Evolutionary conservation across 1,284 basidiomycete species (phyloP).

Genomic region (Veloboletus limbatus): DNA sequence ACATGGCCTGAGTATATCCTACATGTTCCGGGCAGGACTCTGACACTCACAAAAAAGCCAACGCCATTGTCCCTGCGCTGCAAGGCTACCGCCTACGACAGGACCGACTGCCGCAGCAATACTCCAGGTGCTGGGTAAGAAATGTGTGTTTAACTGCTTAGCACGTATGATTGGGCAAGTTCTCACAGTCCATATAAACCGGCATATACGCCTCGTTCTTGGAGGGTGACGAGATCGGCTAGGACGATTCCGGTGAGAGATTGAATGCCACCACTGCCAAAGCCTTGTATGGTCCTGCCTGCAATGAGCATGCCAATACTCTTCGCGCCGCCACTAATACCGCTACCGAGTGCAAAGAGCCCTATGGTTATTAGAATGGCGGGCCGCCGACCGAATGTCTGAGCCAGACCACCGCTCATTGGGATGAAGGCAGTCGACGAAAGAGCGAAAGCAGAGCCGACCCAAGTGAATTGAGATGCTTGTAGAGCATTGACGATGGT

Average conservation of each 20-base stretch:
- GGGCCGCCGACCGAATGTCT: constrained; percentile 40
- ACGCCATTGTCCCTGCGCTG: constrained; percentile 37
- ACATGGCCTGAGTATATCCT: neutral
- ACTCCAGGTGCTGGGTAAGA: constrained; percentile 8
- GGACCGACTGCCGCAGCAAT: constrained; percentile 30
- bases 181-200: constrained; percentile 27
- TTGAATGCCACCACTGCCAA: constrained; percentile 38
- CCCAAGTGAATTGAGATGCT: constrained; percentile 36
- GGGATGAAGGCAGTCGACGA: constrained; percentile 39
- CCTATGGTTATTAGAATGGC: constrained; percentile 43
- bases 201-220: constrained; percentile 37
- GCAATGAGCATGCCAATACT: constrained; percentile 40
- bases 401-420: constrained; percentile 29
- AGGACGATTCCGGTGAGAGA: constrained; percentile 37
- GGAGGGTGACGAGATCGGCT: constrained; percentile 39
- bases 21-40: neutral
- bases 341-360: constrained; percentile 34
- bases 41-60: constrained; percentile 38
- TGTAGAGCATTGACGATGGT: constrained; percentile 33
- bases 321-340: constrained; percentile 38
- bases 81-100: constrained; percentile 39
- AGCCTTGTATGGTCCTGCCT: constrained; percentile 38
- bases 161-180: neutral
- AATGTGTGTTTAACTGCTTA: neutral
- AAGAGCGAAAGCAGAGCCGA: constrained; percentile 37